A percentile compares a stretch with the other conserved stretches of the same genome.
Evolutionary conservation across 164 flowering plant genomes (phyloP).

Genomic region (Tetrastigma voinierianum): DNA sequence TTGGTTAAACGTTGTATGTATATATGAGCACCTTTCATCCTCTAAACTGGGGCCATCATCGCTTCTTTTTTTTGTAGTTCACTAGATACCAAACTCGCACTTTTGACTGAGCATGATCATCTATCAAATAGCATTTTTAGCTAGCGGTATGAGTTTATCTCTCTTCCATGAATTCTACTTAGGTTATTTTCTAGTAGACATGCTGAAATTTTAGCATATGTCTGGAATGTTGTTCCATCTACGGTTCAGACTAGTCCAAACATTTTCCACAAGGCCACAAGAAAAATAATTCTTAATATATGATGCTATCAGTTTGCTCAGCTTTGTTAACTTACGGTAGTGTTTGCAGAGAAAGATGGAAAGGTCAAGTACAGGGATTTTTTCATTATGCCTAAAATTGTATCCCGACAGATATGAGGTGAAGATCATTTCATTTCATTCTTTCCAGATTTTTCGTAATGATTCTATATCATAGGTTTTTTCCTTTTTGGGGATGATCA

Average conservation of each 20-base stretch:
- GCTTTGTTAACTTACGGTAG: neutral
- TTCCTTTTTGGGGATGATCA: neutral
- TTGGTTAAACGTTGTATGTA: too few species aligned
- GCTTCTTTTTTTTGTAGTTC: too few species aligned
- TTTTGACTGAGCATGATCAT: too few species aligned
- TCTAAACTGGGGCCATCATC: too few species aligned
- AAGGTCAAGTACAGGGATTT: slow-evolving; percentile 61
- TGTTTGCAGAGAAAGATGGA: slow-evolving; percentile 81
- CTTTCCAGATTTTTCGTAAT: neutral
- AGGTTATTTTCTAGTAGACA: neutral
- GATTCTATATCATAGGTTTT: neutral
- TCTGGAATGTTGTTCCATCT: neutral
- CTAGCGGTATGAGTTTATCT: too few species aligned
- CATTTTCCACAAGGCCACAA: neutral
- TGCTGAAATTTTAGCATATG: neutral
- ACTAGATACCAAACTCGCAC: too few species aligned
- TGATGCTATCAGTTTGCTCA: neutral
- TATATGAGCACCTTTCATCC: too few species aligned
- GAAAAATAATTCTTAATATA: neutral
- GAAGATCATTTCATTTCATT: neutral
- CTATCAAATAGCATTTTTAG: too few species aligned
- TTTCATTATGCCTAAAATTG: slow-evolving; percentile 59
- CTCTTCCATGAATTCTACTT: too few species aligned
- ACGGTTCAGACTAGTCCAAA: neutral
- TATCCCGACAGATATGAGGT: slow-evolving; percentile 96